These are phyloP conservation scores for Candida frijolesensis DNA, from an alignment of 1,139 yeast species.

Conservation along the genomic window DNA sequence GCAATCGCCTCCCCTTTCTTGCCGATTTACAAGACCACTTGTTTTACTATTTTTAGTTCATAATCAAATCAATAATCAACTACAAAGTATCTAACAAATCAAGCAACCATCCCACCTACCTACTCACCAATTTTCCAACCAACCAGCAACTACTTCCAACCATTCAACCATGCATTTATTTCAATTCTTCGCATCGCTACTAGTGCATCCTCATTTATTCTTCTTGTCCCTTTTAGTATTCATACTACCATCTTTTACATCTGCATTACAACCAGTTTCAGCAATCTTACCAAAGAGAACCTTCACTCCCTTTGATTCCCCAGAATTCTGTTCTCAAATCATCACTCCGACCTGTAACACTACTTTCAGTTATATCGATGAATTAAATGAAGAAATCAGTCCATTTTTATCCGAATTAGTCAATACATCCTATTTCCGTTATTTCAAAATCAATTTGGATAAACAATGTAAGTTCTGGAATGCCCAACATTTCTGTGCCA, in stretches of 20 bases:
- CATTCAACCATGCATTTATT: constrained; percentile 2
- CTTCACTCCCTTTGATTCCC: constrained; percentile 44
- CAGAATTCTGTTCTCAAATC: constrained; percentile 50
- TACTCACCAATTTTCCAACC: not conserved
- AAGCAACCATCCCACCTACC: too few relatives aligned
- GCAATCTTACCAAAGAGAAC: constrained; percentile 14
- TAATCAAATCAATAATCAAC: not conserved
- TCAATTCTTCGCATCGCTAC: constrained; percentile 10
- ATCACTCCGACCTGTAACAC: constrained; percentile 52
- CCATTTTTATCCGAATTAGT: constrained; percentile 61
- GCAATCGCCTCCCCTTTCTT: too few relatives aligned
- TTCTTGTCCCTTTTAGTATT: not conserved
- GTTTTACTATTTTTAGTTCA: not conserved
- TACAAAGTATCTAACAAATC: too few relatives aligned
- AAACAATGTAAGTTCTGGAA: constrained; percentile 89
- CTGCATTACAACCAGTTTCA: constrained; percentile 9
- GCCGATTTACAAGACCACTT: not conserved
- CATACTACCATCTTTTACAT: constrained; percentile 1
- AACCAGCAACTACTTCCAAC: not conserved
- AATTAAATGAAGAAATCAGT: constrained; percentile 35
- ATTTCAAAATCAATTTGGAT: constrained; percentile 83
- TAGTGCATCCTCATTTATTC: constrained; percentile 4
- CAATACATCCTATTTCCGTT: constrained; percentile 75
- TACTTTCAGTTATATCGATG: constrained; percentile 48
- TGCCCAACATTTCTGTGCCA: constrained; percentile 84